Evolutionary conservation across 176 grass and related monocot species (phyloP).

Genomic region (Melocanna baccifera): DNA sequence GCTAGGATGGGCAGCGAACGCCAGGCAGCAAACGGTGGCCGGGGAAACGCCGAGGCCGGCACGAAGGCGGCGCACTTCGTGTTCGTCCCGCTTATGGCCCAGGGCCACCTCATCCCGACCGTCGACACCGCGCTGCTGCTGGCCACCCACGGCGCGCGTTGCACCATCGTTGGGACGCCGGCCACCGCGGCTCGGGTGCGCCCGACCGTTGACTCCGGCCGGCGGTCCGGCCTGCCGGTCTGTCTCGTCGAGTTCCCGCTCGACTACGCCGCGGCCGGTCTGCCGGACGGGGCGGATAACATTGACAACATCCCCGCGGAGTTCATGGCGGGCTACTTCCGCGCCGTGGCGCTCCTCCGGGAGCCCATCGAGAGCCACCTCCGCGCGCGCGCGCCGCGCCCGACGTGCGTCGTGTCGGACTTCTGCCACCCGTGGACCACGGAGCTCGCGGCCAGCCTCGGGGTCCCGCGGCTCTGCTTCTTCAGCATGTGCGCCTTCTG

Average conservation of each 20-base stretch:
- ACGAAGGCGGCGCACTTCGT: slow-evolving; percentile 39
- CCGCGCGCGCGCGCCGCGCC: slow-evolving; percentile 19
- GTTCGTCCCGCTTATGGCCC: slow-evolving; percentile 42
- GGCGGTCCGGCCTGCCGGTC: slow-evolving; percentile 9
- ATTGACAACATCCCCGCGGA: slow-evolving; percentile 20
- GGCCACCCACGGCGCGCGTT: slow-evolving; percentile 33
- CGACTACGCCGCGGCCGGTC: slow-evolving; percentile 24
- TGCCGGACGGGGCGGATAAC: slow-evolving; percentile 32
- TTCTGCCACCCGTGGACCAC: slow-evolving; percentile 55
- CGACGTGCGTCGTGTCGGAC: slow-evolving; percentile 63
- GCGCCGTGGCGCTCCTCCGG: not conserved
- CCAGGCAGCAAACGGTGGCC: not conserved
- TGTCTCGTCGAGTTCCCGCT: slow-evolving; percentile 35
- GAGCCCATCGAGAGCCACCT: slow-evolving; percentile 38
- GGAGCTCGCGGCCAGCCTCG: slow-evolving; percentile 40
- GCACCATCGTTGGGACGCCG: slow-evolving; percentile 51
- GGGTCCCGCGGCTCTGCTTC: slow-evolving; percentile 44
- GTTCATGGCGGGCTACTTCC: slow-evolving; percentile 10
- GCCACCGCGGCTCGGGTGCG: slow-evolving; percentile 26
- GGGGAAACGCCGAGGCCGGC: not conserved
- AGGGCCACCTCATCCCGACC: slow-evolving; percentile 61
- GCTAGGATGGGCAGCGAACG: not conserved
- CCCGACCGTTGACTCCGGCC: slow-evolving; percentile 18
- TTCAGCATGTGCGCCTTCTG: slow-evolving; percentile 57
- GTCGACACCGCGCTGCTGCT: slow-evolving; percentile 49